These are phyloP conservation scores for Epichloe bromicola DNA, from an alignment of 2,329 filamentous ascomycete genomes.

Conservation along the genomic window DNA sequence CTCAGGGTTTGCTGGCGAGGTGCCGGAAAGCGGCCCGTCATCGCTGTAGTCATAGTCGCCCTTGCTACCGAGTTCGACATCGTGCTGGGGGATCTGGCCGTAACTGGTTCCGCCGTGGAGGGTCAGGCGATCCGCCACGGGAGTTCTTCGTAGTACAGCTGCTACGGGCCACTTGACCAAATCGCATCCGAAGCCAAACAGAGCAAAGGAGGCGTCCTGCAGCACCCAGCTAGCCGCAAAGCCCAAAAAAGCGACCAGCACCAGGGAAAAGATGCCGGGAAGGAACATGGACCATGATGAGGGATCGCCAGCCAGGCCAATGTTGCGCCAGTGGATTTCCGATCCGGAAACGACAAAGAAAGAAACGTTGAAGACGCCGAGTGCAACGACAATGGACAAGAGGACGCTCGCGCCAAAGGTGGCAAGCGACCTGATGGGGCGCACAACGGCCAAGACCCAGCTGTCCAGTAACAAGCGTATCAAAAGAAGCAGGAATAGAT, in stretches of 20 bases:
- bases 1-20: not conserved
- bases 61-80: conserved; percentile 10
- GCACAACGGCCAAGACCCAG: conserved; percentile 7
- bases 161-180: conserved; percentile 14
- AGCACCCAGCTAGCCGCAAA: conserved; percentile 12
- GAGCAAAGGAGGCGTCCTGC: conserved; percentile 12
- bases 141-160: conserved; percentile 5
- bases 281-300: conserved; percentile 18
- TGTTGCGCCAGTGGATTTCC: conserved; percentile 23
- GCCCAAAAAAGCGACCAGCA: conserved; percentile 9
- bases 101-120: conserved; percentile 6
- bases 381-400: conserved; percentile 10
- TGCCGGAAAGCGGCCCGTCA: conserved; percentile 2
- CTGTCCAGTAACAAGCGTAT: conserved; percentile 17
- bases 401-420: conserved; percentile 7
- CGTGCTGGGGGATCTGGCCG: conserved; percentile 12
- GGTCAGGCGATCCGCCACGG: not conserved
- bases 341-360: conserved; percentile 18
- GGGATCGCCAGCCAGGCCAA: conserved; percentile 18
- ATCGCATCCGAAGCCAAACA: conserved; percentile 13
- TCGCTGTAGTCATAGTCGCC: conserved; percentile 4
- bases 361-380: conserved; percentile 14
- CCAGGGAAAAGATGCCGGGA: conserved; percentile 16
- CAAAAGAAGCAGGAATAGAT: conserved; percentile 16
- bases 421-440: conserved; percentile 2